Evolutionary conservation across 768 basidiomycete genomes (phyloP).

Genomic region (Lentinula boryana): DNA sequence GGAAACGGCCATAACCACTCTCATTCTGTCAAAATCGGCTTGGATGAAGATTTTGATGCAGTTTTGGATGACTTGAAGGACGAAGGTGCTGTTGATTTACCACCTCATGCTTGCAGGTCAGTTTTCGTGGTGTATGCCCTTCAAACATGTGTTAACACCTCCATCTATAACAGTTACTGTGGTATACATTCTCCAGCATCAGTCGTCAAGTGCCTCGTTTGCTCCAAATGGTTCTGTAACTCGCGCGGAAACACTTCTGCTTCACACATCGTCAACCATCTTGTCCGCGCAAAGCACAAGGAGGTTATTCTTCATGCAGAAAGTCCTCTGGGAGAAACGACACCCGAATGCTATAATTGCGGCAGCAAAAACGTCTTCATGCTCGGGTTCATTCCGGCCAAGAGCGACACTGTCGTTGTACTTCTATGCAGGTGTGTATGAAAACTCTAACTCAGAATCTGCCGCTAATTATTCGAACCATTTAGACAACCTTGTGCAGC

Average conservation of each 20-base stretch:
- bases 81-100: slow-evolving; percentile 70
- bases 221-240: slow-evolving; percentile 98
- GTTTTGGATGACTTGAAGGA: slow-evolving; percentile 88
- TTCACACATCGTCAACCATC: slow-evolving; percentile 98
- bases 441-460: background rate
- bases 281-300: slow-evolving; percentile 98
- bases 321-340: slow-evolving; percentile 92
- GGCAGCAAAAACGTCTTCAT: slow-evolving; percentile 99
- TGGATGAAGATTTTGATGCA: slow-evolving; percentile 86
- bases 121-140: slow-evolving; percentile 18
- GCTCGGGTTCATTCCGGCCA: slow-evolving; percentile 98
- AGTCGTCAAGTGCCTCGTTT: slow-evolving; percentile 91
- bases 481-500: slow-evolving; percentile 94
- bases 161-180: slow-evolving; percentile 65
- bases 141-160: background rate
- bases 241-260: slow-evolving; percentile 96
- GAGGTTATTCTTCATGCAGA: slow-evolving; percentile 97
- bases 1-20: slow-evolving; percentile 29
- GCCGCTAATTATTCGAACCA: background rate
- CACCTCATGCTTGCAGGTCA: slow-evolving; percentile 94
- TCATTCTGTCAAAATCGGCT: slow-evolving; percentile 22
- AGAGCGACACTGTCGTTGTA: slow-evolving; percentile 98
- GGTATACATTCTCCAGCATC: slow-evolving; percentile 97
- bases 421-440: slow-evolving; percentile 82
- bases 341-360: slow-evolving; percentile 98